Base-by-base conservation (phyloP, 805 yeast species). In the Debaryomyces castellii region DNA sequence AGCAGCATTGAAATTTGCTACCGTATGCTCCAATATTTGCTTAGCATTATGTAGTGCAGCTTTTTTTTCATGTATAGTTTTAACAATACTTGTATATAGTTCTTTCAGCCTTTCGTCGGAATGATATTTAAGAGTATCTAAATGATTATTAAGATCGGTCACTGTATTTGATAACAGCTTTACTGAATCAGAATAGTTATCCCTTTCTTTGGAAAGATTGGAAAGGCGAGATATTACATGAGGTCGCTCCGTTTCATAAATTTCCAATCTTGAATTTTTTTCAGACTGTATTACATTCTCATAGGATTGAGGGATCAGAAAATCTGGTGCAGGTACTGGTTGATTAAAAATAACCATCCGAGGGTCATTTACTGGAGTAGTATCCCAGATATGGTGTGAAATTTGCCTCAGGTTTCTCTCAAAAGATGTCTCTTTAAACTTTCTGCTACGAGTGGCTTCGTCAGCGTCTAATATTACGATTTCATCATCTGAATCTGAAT, bases 301-400 rank as follows among this genome's bases (percentile, higher is more conserved):
- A 23, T 35, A 16, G 8, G 33, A 14, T 24, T 42, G 40, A 12
- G 11, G 25, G 8, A 27, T 25, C 34, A 30, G 34, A 16, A 48
- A 51, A 39, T 64, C 68, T 10, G 51, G 55, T 1, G 60, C 66
- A 3, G 68, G 69, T 2, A 59, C 67, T 3, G 69, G 69, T 40
- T 51, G 46, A 43, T 65, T 64, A 41, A 38, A 57, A 21, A 11
- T 25, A 22, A 18, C 47, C 11, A 41, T 43, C 1, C 35, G 30
- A 12, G 6, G 3, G 9, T 11, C 4, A 20, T 20, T 20, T 20
- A 18, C 16, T 12, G n/a, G n/a, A n/a, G n/a, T 35, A 16, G 16
- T 20, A 20, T 20, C 12, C 5, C 10, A 16, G 14, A 14, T 6
- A 14, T 9, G 34, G 12, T 6, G 18, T 35, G 38, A 8, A 18